Base-by-base conservation (phyloP, 106 monocot species). In the Allium sativum region DNA sequence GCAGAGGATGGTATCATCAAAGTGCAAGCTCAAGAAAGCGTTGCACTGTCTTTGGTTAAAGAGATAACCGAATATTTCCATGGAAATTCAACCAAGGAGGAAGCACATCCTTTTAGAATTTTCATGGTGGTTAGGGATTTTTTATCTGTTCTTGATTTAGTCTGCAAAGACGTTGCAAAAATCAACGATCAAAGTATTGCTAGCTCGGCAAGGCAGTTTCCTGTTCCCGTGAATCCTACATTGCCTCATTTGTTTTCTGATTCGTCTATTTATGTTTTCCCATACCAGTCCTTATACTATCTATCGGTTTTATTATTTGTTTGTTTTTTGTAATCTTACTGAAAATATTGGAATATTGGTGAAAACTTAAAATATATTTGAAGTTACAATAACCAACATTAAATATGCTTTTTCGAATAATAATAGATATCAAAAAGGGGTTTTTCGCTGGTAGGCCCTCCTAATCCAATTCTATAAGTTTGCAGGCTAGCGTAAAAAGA, bases 101-200 rank as follows among this genome's bases (percentile, higher is more conserved):
- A 93, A 66, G 82, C 85, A 20, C 93, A 94, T 50, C 93, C 93
- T 1, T 82, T 93, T 41, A 79, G 89, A 45, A 89, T 93, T 18
- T 93, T 93, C 76, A 78, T 93, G 82, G 89, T 93, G 58, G 89
- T 89, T 8, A 75, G 93, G 54, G 93, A 93, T 63, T 93, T 93
- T 47, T 70, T 93, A 7, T 66, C 82, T 4, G 64, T 74, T 45
- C 82, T 93, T 46, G 93, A 93, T 58, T 78, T 64, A 53, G 85
- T 93, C 3, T 93, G 93, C 60, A 93, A 83, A 48, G 93, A 93
- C 55, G 89, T 93, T 6, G 80, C 80, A 46, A 85, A 69, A 61
- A 74, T 82, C n/a, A 85, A 76, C 18, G 80, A 85, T 18, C 48
- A 63, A 21, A 72, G 61, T 0, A 62, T 68, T 13, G 75, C 76